These are phyloP conservation scores for Capsicum baccatum DNA, from an alignment of 257 asterid species.

Conservation along the genomic window DNA sequence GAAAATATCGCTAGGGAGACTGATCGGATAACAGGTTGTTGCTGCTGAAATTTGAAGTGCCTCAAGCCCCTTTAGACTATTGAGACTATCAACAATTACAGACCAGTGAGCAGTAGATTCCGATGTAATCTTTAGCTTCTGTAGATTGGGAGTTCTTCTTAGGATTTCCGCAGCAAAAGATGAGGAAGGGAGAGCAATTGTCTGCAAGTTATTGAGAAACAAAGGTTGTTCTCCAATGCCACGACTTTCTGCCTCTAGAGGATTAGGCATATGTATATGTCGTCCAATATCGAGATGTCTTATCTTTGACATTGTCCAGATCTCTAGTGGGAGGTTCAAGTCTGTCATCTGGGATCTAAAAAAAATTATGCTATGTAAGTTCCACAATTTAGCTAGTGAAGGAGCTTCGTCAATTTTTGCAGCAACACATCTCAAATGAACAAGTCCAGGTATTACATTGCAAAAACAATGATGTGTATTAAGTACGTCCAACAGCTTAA, in stretches of 20 bases:
- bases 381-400: not conserved
- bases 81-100: not conserved
- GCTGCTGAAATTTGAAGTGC: not conserved
- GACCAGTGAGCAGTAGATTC: not conserved
- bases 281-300: not conserved
- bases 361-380: not conserved
- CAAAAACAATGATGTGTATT: no score
- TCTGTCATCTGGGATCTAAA: not conserved
- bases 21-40: no score
- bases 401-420: not conserved
- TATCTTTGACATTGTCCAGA: not conserved
- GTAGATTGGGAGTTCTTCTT: not conserved
- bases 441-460: not conserved
- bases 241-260: no score
- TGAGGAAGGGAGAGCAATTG: not conserved
- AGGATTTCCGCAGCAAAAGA: not conserved
- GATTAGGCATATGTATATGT: not conserved
- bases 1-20: not conserved
- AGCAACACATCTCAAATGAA: not conserved
- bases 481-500: not conserved
- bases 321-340: not conserved
- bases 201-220: not conserved
- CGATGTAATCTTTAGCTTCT: not conserved
- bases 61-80: not conserved
- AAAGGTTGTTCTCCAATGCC: no score